Evolutionary conservation across 2,329 filamentous ascomycete genomes (phyloP).

Genomic region (Myriosclerotinia curreyana): DNA sequence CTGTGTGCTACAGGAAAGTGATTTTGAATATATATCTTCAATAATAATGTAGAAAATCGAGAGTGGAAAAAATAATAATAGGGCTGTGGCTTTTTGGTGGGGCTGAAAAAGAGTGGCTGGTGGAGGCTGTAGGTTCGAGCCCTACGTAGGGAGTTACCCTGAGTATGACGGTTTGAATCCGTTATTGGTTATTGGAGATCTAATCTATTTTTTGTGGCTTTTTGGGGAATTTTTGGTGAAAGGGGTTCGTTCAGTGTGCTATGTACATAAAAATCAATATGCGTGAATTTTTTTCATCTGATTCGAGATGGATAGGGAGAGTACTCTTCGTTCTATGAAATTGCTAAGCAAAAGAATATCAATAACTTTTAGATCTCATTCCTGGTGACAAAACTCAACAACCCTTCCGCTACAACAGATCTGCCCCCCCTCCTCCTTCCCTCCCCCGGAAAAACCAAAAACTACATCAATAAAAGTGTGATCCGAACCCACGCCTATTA

Average conservation of each 20-base stretch:
- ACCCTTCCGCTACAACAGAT: no score
- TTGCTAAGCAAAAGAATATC: no score
- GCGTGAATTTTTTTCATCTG: neutral
- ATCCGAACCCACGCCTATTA: no score
- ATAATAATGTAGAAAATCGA: no score
- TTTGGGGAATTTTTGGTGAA: neutral
- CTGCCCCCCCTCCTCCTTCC: no score
- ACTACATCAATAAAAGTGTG: no score
- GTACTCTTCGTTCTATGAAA: no score
- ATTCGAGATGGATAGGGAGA: neutral
- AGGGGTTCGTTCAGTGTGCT: neutral
- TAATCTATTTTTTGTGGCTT: accelerated
- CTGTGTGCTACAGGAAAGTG: neutral
- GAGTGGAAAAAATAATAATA: neutral
- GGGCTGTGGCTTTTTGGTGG: constrained; percentile 1
- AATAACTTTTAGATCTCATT: no score
- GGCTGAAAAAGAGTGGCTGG: neutral
- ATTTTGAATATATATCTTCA: neutral
- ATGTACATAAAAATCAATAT: neutral
- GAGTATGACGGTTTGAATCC: constrained; percentile 4
- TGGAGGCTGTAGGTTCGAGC: constrained; percentile 9
- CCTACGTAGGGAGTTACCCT: constrained; percentile 4
- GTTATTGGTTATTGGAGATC: neutral
- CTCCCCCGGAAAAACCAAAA: no score
- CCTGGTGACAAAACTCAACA: no score